phyloP scores from a whole-genome alignment of 805 yeast genomes.

The Kuraishia capsulata region DNA sequence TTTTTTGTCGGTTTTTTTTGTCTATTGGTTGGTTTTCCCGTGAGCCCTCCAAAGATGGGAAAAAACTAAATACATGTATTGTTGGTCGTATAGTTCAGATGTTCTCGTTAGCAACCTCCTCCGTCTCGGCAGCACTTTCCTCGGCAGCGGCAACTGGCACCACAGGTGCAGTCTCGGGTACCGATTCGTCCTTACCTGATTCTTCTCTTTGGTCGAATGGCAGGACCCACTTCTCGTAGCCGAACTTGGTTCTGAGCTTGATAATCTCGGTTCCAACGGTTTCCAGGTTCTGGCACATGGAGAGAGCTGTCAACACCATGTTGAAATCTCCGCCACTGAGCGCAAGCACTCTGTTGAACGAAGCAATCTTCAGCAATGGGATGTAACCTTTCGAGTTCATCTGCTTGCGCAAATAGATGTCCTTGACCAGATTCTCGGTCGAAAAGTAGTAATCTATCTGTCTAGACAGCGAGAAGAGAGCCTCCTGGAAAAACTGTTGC shows the following conservation, averaged over 20 bases:
- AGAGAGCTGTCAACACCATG: conserved; percentile 46
- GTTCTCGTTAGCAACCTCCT: too few relatives aligned
- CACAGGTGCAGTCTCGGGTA: conserved; percentile 8
- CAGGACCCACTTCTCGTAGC: conserved; percentile 63
- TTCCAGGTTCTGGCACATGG: conserved; percentile 38
- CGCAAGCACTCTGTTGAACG: conserved; percentile 68
- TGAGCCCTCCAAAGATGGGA: too few relatives aligned
- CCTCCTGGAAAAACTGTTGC: conserved; percentile 1
- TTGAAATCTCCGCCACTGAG: conserved; percentile 47
- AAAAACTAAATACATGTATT: too few relatives aligned
- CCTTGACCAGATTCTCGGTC: conserved; percentile 78
- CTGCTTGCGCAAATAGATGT: conserved; percentile 69
- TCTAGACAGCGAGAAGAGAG: conserved; percentile 20
- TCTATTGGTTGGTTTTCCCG: too few relatives aligned
- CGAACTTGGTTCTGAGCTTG: conserved; percentile 50
- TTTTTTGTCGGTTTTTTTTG: too few relatives aligned
- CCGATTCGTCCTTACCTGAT: conserved; percentile 33
- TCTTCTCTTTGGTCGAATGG: conserved; percentile 39
- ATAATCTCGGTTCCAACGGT: conserved; percentile 33
- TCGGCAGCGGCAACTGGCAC: too few relatives aligned
- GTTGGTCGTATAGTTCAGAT: too few relatives aligned
- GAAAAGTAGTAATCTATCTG: conserved; percentile 92
- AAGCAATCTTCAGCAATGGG: conserved; percentile 49
- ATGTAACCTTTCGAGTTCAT: conserved; percentile 76
- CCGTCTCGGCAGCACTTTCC: too few relatives aligned